Conservation (phyloP, 306 rosid genomes). For the Arachis stenosperma region DNA sequence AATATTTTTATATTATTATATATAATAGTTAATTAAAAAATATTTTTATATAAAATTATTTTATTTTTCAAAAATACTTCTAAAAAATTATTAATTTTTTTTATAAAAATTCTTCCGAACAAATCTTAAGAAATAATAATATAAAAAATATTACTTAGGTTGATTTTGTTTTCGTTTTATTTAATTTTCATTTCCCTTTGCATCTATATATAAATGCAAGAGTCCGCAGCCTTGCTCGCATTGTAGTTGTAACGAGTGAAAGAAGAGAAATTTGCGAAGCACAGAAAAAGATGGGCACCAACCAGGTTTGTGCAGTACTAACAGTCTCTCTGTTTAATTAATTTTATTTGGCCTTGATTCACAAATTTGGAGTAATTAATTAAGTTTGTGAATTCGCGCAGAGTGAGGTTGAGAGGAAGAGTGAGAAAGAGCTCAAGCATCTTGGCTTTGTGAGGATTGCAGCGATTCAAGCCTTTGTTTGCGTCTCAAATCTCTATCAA, state of each 20-base stretch:
- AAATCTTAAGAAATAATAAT: too few species aligned
- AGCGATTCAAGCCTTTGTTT: slow-evolving; percentile 58
- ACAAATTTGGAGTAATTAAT: background rate
- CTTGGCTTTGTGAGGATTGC: slow-evolving; percentile 65
- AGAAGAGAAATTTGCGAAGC: too few species aligned
- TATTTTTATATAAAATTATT: too few species aligned
- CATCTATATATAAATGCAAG: background rate
- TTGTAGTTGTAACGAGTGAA: background rate
- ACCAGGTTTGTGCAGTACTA: background rate
- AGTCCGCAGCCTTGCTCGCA: background rate
- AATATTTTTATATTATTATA: too few species aligned
- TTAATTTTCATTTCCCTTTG: too few species aligned
- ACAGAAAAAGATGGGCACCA: background rate
- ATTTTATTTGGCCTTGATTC: background rate
- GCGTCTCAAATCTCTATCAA: slow-evolving; percentile 58
- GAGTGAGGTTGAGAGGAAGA: slow-evolving; percentile 49
- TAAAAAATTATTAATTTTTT: too few species aligned
- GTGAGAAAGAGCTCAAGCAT: slow-evolving; percentile 53
- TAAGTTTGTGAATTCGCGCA: slow-evolving; percentile 6
- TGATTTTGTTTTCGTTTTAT: background rate
- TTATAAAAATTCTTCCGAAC: too few species aligned
- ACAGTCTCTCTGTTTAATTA: background rate
- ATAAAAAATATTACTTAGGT: too few species aligned
- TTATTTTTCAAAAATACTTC: too few species aligned
- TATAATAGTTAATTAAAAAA: too few species aligned